A percentile compares a stretch with the other conserved stretches of the same genome.
These are phyloP conservation scores for Aschersonia sp. DNA, from an alignment of 2,329 filamentous ascomycete genomes.

Conservation along the genomic window DNA sequence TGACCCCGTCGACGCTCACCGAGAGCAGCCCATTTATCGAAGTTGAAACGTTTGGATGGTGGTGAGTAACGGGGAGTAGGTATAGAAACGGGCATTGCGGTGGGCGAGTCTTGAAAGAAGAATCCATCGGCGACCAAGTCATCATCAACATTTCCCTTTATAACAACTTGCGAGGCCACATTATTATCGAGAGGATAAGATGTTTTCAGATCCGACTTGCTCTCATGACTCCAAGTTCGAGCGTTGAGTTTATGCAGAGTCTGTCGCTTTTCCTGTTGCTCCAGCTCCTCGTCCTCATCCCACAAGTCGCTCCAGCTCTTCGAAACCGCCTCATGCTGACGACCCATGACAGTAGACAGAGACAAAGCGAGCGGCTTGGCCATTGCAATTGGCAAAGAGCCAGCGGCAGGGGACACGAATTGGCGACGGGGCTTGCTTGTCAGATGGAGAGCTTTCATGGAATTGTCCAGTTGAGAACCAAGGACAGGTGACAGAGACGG, in stretches of 20 bases:
- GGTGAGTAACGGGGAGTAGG: conserved; percentile 45
- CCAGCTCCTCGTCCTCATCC: conserved; percentile 78
- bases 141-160: conserved; percentile 40
- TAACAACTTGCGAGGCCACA: conserved; percentile 14
- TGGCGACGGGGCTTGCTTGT: conserved; percentile 19
- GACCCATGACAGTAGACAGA: conserved; percentile 68
- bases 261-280: conserved; percentile 48
- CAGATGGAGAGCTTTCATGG: conserved; percentile 60
- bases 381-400: conserved; percentile 65
- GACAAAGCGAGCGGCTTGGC: conserved; percentile 58
- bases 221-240: conserved; percentile 68
- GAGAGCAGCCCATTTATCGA: conserved; percentile 83
- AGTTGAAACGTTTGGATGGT: conserved; percentile 42
- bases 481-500: conserved; percentile 74
- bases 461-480: conserved; percentile 67
- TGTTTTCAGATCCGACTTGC: conserved; percentile 25
- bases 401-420: conserved; percentile 44
- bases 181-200: conserved; percentile 8
- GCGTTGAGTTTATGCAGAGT: conserved; percentile 52
- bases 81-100: conserved; percentile 19
- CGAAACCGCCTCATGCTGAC: conserved; percentile 63
- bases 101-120: conserved; percentile 53
- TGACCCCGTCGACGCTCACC: conserved; percentile 69
- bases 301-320: conserved; percentile 99
- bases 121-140: conserved; percentile 55